Conservation (phyloP, 805 yeast genomes). For the Danielia oregonensis region DNA sequence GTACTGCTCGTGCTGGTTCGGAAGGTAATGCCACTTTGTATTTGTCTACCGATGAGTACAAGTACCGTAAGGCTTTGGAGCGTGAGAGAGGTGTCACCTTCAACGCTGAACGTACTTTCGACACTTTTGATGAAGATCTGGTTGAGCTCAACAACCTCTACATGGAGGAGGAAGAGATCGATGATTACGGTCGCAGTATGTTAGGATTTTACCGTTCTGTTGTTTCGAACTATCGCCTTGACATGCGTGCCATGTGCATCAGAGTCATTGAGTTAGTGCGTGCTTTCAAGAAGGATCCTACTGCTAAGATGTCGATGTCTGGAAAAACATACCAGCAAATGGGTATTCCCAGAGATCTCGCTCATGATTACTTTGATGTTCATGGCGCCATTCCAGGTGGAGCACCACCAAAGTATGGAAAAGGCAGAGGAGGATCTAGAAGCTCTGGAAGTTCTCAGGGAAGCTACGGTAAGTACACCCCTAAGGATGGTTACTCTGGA, state of each 20-base stretch:
- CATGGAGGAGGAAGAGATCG: slow-evolving; percentile 19
- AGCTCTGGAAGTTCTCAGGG: background rate
- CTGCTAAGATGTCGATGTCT: slow-evolving; percentile 7
- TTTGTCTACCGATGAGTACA: slow-evolving; percentile 52
- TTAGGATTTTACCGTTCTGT: slow-evolving; percentile 29
- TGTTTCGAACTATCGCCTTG: slow-evolving; percentile 11
- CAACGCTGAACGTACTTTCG: slow-evolving; percentile 38
- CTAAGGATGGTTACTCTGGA: background rate
- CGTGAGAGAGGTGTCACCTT: slow-evolving; percentile 54
- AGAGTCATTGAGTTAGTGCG: slow-evolving; percentile 11
- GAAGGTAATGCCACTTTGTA: slow-evolving; percentile 68
- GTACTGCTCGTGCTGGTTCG: slow-evolving; percentile 92
- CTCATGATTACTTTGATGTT: background rate
- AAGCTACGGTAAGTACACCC: background rate
- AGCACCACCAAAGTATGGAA: too few relatives aligned
- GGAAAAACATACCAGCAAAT: slow-evolving; percentile 10
- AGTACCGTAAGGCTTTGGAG: slow-evolving; percentile 48
- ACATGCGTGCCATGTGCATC: slow-evolving; percentile 8
- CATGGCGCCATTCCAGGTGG: background rate
- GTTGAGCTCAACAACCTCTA: slow-evolving; percentile 16
- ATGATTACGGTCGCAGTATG: slow-evolving; percentile 22
- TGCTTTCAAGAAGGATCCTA: slow-evolving; percentile 6
- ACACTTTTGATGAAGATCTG: slow-evolving; percentile 32
- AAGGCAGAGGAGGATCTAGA: background rate
- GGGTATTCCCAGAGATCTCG: slow-evolving; percentile 9